A percentile compares a stretch with the other conserved stretches of the same genome.
These are phyloP conservation scores for Pyrenophora teres DNA, from an alignment of 2,329 filamentous ascomycete genomes.

Conservation along the genomic window DNA sequence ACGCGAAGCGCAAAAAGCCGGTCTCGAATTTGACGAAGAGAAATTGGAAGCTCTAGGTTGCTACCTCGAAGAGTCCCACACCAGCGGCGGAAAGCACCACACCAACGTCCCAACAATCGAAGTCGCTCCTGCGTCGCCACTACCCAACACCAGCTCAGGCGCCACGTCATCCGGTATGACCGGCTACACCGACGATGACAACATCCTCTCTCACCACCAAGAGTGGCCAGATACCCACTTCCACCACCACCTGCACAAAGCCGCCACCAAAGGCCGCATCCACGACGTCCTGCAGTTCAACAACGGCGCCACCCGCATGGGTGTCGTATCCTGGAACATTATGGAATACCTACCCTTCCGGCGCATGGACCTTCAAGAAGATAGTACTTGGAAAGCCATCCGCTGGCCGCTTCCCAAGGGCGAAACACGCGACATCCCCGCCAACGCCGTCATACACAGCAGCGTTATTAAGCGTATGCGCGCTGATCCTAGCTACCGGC, in stretches of 20 bases:
- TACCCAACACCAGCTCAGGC: neutral
- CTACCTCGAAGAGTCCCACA: slow-evolving; percentile 49
- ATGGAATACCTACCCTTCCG: slow-evolving; percentile 85
- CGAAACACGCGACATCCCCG: slow-evolving; percentile 76
- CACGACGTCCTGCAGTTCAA: slow-evolving; percentile 74
- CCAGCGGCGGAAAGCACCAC: neutral
- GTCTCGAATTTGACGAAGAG: slow-evolving; percentile 70
- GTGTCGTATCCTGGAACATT: slow-evolving; percentile 71
- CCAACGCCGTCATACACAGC: slow-evolving; percentile 71
- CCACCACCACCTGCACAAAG: slow-evolving; percentile 62
- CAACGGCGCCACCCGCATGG: slow-evolving; percentile 59
- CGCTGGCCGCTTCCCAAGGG: slow-evolving; percentile 78
- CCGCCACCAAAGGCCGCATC: slow-evolving; percentile 59
- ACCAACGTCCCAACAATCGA: slow-evolving; percentile 38
- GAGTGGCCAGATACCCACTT: slow-evolving; percentile 51
- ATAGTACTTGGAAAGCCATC: slow-evolving; percentile 80
- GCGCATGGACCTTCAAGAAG: slow-evolving; percentile 74
- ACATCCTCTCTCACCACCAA: slow-evolving; percentile 21
- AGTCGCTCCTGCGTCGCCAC: slow-evolving; percentile 37
- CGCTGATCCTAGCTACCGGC: slow-evolving; percentile 66
- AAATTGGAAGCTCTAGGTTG: slow-evolving; percentile 72
- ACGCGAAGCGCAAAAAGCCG: slow-evolving; percentile 65
- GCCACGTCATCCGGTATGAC: slow-evolving; percentile 2
- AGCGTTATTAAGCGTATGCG: slow-evolving; percentile 76
- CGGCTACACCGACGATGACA: slow-evolving; percentile 21